Conservation (phyloP, 139 green algal genomes). For the Coelastrella sp. region DNA sequence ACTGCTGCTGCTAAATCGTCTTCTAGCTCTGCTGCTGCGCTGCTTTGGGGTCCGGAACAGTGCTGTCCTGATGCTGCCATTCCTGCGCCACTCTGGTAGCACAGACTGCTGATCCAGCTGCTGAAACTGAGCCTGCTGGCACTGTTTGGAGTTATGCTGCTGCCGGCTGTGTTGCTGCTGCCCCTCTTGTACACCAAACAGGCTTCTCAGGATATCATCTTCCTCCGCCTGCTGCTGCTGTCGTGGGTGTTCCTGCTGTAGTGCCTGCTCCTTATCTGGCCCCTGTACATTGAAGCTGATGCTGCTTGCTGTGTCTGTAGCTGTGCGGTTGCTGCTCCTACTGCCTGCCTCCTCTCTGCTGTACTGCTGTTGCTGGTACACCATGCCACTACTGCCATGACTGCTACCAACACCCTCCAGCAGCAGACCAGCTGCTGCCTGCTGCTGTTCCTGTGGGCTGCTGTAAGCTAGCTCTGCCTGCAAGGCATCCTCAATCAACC, state of each 20-base stretch:
- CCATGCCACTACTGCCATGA: not conserved
- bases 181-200: not conserved
- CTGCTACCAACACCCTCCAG: not conserved
- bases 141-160: not conserved
- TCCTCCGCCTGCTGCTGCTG: not conserved
- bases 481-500: not conserved
- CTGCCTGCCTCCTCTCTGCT: too few species aligned
- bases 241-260: not conserved
- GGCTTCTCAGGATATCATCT: not conserved
- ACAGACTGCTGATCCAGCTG: not conserved
- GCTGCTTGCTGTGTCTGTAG: slow-evolving; percentile 4
- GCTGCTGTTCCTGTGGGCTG: not conserved
- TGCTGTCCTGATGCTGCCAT: not conserved
- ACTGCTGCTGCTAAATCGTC: not conserved
- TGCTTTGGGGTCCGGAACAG: not conserved
- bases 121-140: not conserved
- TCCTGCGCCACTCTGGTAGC: not conserved
- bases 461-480: not conserved
- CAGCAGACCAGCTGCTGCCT: not conserved
- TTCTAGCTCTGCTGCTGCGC: not conserved
- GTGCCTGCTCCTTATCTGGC: not conserved
- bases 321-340: not conserved
- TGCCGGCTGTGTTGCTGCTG: not conserved
- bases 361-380: not conserved
- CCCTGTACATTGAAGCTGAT: not conserved